Conservation (phyloP, 2,329 filamentous ascomycete genomes). For the Sphaerostilbella broomeana region DNA sequence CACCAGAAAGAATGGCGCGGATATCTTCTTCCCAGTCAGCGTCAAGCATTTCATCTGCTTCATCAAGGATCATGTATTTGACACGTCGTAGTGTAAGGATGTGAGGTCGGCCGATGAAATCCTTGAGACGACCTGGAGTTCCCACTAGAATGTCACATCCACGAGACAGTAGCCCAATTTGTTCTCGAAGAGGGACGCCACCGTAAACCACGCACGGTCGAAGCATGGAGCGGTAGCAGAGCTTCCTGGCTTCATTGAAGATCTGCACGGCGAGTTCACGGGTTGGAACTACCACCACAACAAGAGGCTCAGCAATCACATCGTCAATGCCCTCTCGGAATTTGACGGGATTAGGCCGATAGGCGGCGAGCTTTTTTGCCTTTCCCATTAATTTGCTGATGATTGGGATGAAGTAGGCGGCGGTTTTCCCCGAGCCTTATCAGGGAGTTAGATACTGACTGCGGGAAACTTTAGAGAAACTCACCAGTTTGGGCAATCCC, state of each 20-base stretch:
- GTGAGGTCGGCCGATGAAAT: slow-evolving; percentile 70
- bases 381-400: slow-evolving; percentile 93
- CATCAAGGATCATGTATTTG: slow-evolving; percentile 78
- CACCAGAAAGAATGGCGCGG: slow-evolving; percentile 67
- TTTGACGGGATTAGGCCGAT: slow-evolving; percentile 58
- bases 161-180: slow-evolving; percentile 65
- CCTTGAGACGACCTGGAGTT: slow-evolving; percentile 77
- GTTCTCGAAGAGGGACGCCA: slow-evolving; percentile 64
- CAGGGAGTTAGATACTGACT: not conserved
- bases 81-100: slow-evolving; percentile 68
- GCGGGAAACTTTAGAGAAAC: not conserved
- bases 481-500: slow-evolving; percentile 87
- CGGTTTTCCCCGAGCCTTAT: slow-evolving; percentile 90
- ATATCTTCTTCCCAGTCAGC: slow-evolving; percentile 73
- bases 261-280: slow-evolving; percentile 91
- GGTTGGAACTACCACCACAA: slow-evolving; percentile 78
- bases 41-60: slow-evolving; percentile 88
- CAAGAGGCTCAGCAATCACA: slow-evolving; percentile 76
- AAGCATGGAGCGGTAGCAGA: slow-evolving; percentile 92
- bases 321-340: slow-evolving; percentile 43
- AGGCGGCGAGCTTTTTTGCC: slow-evolving; percentile 76
- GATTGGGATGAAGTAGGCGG: slow-evolving; percentile 83
- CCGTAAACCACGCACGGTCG: slow-evolving; percentile 88
- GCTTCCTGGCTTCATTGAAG: slow-evolving; percentile 85
- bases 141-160: slow-evolving; percentile 88